Evolutionary conservation across 2,329 filamentous ascomycete genomes (phyloP).

Genomic region (Fusarium succisae): DNA sequence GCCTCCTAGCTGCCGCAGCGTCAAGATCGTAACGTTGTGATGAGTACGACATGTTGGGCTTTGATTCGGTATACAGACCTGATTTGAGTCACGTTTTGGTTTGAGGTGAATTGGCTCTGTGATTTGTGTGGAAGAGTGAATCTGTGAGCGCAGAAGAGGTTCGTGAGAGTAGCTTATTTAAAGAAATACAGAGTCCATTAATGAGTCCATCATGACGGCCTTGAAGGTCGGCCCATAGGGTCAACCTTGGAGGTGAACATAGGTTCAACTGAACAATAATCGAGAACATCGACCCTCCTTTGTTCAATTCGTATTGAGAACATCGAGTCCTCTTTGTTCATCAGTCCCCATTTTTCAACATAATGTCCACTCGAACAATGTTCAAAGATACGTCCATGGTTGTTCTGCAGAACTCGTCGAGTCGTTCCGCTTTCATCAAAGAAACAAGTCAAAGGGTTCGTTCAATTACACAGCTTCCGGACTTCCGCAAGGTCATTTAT

Average conservation of each 20-base stretch:
- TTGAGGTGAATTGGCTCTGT: not conserved
- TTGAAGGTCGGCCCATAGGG: not conserved
- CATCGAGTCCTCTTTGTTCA: not conserved
- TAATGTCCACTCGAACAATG: conserved; percentile 11
- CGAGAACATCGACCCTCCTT: not conserved
- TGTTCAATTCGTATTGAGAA: not conserved
- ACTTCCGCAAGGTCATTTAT: not conserved
- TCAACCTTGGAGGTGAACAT: not conserved
- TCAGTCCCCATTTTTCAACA: not conserved
- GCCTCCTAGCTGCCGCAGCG: not conserved
- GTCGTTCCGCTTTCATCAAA: not conserved
- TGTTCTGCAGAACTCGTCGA: not conserved
- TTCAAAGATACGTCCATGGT: not conserved
- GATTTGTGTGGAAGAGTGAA: not conserved
- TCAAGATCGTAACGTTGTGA: conserved; percentile 11
- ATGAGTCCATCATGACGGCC: not conserved
- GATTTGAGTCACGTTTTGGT: not conserved
- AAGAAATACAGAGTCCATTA: not conserved
- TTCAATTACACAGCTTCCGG: not conserved
- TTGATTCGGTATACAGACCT: conserved; percentile 1
- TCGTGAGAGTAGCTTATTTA: not conserved
- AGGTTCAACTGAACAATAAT: not conserved
- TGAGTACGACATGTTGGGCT: conserved; percentile 24
- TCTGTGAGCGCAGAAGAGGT: not conserved
- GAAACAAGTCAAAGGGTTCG: not conserved